phyloP scores from a whole-genome alignment of 352 stramenopile genomes.

The Albugo laibachii region DNA sequence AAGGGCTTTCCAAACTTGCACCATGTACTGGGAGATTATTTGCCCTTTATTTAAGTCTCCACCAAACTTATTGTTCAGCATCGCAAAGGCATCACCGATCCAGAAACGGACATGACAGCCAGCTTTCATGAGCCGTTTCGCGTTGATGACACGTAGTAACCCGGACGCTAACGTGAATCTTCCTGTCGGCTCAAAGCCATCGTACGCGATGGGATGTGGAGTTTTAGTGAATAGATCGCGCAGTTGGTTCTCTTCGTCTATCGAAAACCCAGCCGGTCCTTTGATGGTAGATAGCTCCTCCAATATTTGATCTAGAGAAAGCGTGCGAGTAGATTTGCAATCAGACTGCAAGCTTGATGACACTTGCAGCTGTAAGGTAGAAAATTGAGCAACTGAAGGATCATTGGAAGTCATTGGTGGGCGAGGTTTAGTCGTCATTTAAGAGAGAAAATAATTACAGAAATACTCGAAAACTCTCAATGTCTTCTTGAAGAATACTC shows the following conservation, averaged over 20 bases:
- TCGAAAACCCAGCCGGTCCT: constrained; percentile 15
- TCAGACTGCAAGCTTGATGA: no score
- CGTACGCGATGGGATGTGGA: constrained; percentile 82
- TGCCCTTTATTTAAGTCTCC: constrained; percentile 95
- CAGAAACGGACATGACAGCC: constrained; percentile 96
- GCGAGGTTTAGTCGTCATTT: no score
- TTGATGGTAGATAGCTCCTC: constrained; percentile 32
- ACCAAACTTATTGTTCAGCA: constrained; percentile 99
- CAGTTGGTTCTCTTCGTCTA: constrained; percentile 45
- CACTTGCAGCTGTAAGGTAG: no score
- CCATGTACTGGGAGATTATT: constrained; percentile 88
- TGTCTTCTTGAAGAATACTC: no score
- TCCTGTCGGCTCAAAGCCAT: constrained; percentile 96
- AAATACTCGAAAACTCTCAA: no score
- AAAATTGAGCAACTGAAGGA: no score
- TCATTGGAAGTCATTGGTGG: no score
- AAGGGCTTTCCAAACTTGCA: constrained; percentile 98
- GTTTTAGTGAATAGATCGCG: constrained; percentile 60
- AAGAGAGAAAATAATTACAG: no score
- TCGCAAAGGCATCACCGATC: constrained; percentile 96
- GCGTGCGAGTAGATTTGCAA: no score
- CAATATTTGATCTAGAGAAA: constrained; percentile 33
- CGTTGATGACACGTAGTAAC: constrained; percentile 90
- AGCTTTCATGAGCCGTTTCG: constrained; percentile 66
- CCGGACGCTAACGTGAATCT: constrained; percentile 97